These are phyloP conservation scores for Paramecium sonneborni DNA, from an alignment of 73 alveolate species.

Conservation along the genomic window DNA sequence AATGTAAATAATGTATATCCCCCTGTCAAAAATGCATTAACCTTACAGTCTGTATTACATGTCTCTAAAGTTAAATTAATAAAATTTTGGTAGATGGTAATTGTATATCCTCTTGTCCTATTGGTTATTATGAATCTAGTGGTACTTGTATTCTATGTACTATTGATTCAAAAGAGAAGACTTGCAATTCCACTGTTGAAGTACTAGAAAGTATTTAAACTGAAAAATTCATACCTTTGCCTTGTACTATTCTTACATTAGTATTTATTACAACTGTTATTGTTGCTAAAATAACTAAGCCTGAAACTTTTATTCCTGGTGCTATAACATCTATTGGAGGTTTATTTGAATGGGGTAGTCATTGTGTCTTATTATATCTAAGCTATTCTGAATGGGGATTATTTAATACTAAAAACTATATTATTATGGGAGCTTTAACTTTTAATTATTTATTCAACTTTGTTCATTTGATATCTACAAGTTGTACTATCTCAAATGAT, in stretches of 20 bases:
- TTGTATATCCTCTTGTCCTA: background rate
- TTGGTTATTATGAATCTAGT: background rate
- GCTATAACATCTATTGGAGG: background rate
- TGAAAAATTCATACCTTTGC: background rate
- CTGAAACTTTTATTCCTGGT: background rate
- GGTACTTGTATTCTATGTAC: background rate
- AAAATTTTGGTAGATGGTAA: background rate
- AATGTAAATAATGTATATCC: background rate
- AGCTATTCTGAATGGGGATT: background rate
- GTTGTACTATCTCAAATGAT: background rate
- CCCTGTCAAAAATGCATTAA: background rate
- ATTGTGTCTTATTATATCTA: background rate
- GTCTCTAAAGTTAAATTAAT: background rate
- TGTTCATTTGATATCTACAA: background rate
- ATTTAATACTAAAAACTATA: background rate
- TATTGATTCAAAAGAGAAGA: background rate
- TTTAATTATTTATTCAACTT: background rate
- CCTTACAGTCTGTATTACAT: background rate
- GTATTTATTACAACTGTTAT: background rate
- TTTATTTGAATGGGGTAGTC: constrained; percentile 9
- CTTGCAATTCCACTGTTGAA: background rate
- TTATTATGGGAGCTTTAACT: background rate
- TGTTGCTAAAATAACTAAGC: background rate
- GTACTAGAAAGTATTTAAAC: background rate
- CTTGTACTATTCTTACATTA: background rate